Evolutionary conservation across 345 rosid species (phyloP).

Genomic region (Balakata baccata): DNA sequence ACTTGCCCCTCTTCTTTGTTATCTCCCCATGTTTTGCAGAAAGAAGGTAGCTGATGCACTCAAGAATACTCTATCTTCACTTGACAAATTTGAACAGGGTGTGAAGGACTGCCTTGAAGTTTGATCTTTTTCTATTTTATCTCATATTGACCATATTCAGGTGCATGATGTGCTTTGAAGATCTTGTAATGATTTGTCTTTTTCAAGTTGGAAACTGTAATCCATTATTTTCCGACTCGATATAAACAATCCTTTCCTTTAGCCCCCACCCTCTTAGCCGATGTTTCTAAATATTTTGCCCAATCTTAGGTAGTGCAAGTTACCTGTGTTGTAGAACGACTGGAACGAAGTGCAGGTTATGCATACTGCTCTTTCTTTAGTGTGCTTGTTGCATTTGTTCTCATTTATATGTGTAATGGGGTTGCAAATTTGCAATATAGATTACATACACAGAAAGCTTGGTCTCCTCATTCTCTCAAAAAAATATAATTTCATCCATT

Average conservation of each 20-base stretch:
- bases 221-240: neutral
- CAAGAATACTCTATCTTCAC: too few relatives aligned
- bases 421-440: neutral
- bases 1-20: too few relatives aligned
- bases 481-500: neutral
- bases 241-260: neutral
- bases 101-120: too few relatives aligned
- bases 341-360: neutral
- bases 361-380: neutral
- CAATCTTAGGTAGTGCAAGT: neutral
- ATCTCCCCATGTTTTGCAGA: too few relatives aligned
- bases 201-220: slow-evolving; percentile 4
- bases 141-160: neutral
- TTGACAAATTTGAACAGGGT: too few relatives aligned
- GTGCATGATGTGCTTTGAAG: slow-evolving; percentile 13
- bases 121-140: too few relatives aligned
- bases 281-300: neutral
- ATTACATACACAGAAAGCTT: neutral
- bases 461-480: neutral
- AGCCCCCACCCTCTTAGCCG: neutral
- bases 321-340: neutral
- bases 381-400: neutral
- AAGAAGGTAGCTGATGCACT: too few relatives aligned
- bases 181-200: slow-evolving; percentile 10
- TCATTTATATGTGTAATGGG: neutral